Evolutionary conservation across 805 yeast genomes (phyloP), one percentile per base, ranked within the genome.

Genomic region (Yamadazyma tumulicola): DNA sequence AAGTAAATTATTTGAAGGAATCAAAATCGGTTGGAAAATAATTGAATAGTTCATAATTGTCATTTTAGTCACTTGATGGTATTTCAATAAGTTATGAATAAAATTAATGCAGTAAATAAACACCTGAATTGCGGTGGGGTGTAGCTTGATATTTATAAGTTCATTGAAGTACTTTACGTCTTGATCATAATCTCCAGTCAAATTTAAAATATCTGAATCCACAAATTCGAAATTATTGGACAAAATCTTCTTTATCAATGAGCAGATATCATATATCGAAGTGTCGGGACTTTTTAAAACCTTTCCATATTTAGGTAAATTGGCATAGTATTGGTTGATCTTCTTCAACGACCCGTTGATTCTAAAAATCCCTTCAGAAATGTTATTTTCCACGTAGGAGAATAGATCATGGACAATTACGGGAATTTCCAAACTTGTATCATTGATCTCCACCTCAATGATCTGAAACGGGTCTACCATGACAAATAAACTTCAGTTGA

Each of bases 11-110:
- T 35, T 28, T 21, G 42, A 35, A 11, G 41, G 42, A 27, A 58
- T 51, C 13, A 59, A 38, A 34, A 57, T 56, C 8, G 61, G 65
- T 37, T 55, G 63, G 39, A 58, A 59, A 19, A 59, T 52, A 17
- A 58, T 59, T 10, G 64, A 47, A 21, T 43, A 47, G 35, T 58
- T 58, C 21, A 46, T 42, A 10, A 49, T 36, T 5, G 56, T 38
- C 65, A 59, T 59, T 22, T 54, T 54, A 4, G 65, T 59, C 2
- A 39, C 24, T 2, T 37, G 43, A 22, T 43, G 46, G 26, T 45
- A 44, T 2, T 30, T 17, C 16, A 48, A 37, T n/a, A 59, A 36
- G 13, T 36, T 28, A 16, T 36, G 19, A 5, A 48, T 50, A 10
- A 45, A 38, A 8, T 48, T 25, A 14, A 46, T 40, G 12, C 43